phyloP scores from a whole-genome alignment of 2,329 filamentous ascomycete species.

The Phaeophleospora eucalypticola region DNA sequence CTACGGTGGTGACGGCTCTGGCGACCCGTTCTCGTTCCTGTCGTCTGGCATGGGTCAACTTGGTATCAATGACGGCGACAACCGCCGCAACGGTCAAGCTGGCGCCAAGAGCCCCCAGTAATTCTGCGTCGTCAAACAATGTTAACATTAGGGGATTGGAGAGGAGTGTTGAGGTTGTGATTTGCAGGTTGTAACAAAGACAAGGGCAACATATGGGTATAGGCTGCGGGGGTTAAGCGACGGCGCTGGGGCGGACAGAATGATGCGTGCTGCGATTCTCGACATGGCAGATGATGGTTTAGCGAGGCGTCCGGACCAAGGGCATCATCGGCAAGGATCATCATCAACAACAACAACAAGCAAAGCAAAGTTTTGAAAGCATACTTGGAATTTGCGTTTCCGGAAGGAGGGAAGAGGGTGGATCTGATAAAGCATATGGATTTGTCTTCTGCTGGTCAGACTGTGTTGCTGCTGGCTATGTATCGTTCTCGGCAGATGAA shows the following conservation, averaged over 20 bases:
- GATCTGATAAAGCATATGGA: background rate
- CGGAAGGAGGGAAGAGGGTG: background rate
- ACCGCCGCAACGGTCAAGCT: slow-evolving; percentile 40
- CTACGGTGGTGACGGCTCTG: slow-evolving; percentile 51
- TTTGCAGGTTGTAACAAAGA: slow-evolving; percentile 21
- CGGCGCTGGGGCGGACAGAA: slow-evolving; percentile 17
- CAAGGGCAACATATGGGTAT: slow-evolving; percentile 26
- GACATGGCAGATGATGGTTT: slow-evolving; percentile 19
- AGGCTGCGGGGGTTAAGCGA: slow-evolving; percentile 24
- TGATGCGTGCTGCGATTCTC: background rate
- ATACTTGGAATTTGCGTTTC: background rate
- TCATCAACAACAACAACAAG: slow-evolving; percentile 15
- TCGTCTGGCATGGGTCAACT: slow-evolving; percentile 68
- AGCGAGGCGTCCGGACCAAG: slow-evolving; percentile 21
- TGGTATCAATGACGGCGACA: slow-evolving; percentile 58
- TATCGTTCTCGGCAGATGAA: background rate
- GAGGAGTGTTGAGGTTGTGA: slow-evolving; percentile 1
- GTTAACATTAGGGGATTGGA: no score
- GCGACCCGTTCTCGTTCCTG: slow-evolving; percentile 76
- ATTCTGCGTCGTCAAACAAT: slow-evolving; percentile 1
- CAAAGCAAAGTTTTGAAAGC: slow-evolving; percentile 3
- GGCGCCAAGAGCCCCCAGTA: slow-evolving; percentile 33
- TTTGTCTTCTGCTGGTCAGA: slow-evolving; percentile 8
- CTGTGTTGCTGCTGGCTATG: background rate
- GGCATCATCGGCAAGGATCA: slow-evolving; percentile 10